These are phyloP conservation scores for Monosporascus ibericus DNA, from an alignment of 2,329 filamentous ascomycete genomes.

Conservation along the genomic window DNA sequence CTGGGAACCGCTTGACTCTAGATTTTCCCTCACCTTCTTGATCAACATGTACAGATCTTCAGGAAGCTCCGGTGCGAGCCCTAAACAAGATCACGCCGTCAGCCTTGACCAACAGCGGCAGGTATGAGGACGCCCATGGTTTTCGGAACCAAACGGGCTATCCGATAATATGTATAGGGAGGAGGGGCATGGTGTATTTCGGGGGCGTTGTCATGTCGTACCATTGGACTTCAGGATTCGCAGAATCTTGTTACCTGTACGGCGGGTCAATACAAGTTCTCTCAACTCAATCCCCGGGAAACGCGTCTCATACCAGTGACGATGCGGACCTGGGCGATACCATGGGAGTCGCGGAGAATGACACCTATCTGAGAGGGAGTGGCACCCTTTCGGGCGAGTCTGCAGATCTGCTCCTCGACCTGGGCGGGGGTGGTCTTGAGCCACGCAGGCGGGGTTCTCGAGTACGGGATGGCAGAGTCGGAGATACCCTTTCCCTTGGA, in stretches of 20 bases:
- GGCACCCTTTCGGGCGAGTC: slow-evolving; percentile 97
- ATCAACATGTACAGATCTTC: slow-evolving; percentile 99
- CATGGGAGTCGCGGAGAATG: slow-evolving; percentile 95
- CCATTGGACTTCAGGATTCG: slow-evolving; percentile 96
- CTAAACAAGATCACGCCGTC: slow-evolving; percentile 88
- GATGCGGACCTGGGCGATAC: slow-evolving; percentile 95
- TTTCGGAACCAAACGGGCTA: slow-evolving; percentile 1
- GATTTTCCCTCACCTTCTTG: slow-evolving; percentile 75
- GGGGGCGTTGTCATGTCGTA: slow-evolving; percentile 53
- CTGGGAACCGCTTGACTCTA: no score
- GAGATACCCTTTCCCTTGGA: slow-evolving; percentile 99
- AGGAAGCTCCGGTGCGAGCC: slow-evolving; percentile 96
- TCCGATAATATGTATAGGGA: slow-evolving; percentile 4
- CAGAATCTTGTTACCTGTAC: slow-evolving; percentile 95
- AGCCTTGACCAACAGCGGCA: slow-evolving; percentile 91
- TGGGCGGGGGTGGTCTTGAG: slow-evolving; percentile 98
- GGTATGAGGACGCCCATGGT: slow-evolving; percentile 17
- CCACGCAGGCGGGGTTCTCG: slow-evolving; percentile 86
- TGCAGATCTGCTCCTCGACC: slow-evolving; percentile 98
- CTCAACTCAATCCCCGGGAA: background rate
- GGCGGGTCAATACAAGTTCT: slow-evolving; percentile 10
- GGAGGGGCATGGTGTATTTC: slow-evolving; percentile 14
- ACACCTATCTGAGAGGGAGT: slow-evolving; percentile 99
- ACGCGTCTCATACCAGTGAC: slow-evolving; percentile 70
- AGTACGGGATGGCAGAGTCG: slow-evolving; percentile 93